A percentile compares a stretch with the other conserved stretches of the same genome.
Conservation (phyloP, 345 rosid species). For the Acer campestre region DNA sequence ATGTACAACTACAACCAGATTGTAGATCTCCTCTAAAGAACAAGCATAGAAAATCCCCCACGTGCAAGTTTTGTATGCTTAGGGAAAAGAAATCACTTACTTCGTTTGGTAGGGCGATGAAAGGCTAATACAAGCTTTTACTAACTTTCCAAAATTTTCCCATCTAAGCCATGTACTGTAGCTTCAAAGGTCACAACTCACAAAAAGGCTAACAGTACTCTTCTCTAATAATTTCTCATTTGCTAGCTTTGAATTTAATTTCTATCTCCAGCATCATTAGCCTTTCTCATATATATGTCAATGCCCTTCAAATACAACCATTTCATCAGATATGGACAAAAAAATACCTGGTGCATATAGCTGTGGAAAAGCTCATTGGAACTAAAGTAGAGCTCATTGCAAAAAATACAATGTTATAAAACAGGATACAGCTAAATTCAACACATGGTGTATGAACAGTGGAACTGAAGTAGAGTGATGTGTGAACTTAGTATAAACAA, state of each 20-base stretch:
- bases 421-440: no score
- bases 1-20: neutral
- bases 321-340: neutral
- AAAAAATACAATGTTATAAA: no score
- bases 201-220: neutral
- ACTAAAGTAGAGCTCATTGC: no score
- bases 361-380: slow-evolving; percentile 91
- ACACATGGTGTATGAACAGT: no score
- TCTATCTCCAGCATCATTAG: neutral
- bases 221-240: neutral
- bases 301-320: neutral
- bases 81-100: no score
- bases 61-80: no score
- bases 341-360: slow-evolving; percentile 97
- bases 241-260: neutral
- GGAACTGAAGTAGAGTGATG: no score
- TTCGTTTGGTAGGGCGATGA: no score
- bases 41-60: neutral
- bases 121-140: no score
- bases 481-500: no score
- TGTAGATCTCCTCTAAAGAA: neutral
- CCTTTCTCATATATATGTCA: neutral
- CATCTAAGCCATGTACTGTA: neutral
- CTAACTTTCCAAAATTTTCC: no score
- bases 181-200: neutral